Conservation (phyloP, 208 protist species). For the Plasmodiophora brassicae region DNA sequence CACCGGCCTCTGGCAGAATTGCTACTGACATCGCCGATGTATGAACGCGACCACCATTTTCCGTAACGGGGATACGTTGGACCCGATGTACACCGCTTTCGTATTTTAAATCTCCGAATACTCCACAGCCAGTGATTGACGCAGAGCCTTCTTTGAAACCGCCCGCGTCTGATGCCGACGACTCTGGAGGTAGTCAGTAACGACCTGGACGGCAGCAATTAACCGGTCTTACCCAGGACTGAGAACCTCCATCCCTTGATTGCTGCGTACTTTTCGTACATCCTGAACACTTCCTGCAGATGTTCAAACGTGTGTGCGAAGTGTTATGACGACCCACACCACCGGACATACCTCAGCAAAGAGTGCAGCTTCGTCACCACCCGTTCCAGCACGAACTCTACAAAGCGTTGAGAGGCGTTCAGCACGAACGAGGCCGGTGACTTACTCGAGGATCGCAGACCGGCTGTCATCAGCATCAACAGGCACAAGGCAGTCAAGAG, state of each 20-base stretch:
- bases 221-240: not conserved
- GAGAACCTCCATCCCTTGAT: not conserved
- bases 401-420: not conserved
- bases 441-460: not conserved
- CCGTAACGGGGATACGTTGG: constrained; percentile 27
- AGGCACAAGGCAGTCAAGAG: not conserved
- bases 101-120: not conserved
- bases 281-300: constrained; percentile 32
- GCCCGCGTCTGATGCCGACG: not conserved
- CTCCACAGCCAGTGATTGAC: not conserved
- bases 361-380: constrained; percentile 9
- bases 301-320: not conserved
- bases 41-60: constrained; percentile 10
- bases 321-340: not conserved
- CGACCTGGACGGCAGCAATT: not conserved
- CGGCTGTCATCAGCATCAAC: not conserved
- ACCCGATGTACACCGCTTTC: constrained; percentile 35
- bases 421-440: not conserved
- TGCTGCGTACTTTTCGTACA: constrained; percentile 23
- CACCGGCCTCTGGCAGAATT: not conserved
- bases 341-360: not conserved
- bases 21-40: constrained; percentile 30
- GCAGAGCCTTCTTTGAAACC: constrained; percentile 16
- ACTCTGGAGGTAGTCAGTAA: not conserved
- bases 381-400: not conserved